Base-by-base conservation (phyloP, 108 stramenopile genomes). In the Skeletonema menzelii region DNA sequence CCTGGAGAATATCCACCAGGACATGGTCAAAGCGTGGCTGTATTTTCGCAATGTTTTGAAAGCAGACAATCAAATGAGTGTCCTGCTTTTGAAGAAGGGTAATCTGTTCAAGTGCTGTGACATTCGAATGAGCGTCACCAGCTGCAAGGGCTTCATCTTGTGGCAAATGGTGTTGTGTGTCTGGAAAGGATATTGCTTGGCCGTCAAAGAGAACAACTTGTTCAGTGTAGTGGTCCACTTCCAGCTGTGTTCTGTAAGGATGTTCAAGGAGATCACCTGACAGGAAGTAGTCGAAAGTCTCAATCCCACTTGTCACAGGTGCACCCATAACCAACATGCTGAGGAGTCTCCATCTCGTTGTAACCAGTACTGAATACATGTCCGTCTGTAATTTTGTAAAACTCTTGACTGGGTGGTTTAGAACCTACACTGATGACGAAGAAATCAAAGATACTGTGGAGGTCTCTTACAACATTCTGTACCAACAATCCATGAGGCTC, bases 31-130 rank as follows among this genome's bases (percentile, higher is more conserved):
- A 90, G 5, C 15, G 32, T 11, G 92, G 90, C 42, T 86, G 85
- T 10, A 93, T 80, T 63, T 93, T 93, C 73, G 85, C 87, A 12
- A 87, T 17, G 62, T 82, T 87, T 65, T 93, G 90, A 11, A 85
- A 79, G 38, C 85, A 85, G 11, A 83, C 59, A 58, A 84, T 88
- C 3, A 86, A 20, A 22, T 79, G 56, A 8, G 31, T 63, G 32
- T 65, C 75, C 19, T 57, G 44, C 22, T 40, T 34, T 14, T 15
- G 32, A 14, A 74, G 72, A n/a, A 77, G 26, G n/a, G 59, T 73
- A 59, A 72, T 28, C 13, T 49, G 13, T 15, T 76, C 75, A 0
- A 69, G 35, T 5, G 60, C n/a, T 42, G 75, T 72, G 1, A 34
- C 11, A 17, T 69, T 77, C 12, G 72, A 77, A 31, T 59, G 8